Evolutionary conservation across 2,329 filamentous ascomycete genomes (phyloP), one percentile per base, ranked within the genome.

Genomic region (Tolypocladium amazonense): DNA sequence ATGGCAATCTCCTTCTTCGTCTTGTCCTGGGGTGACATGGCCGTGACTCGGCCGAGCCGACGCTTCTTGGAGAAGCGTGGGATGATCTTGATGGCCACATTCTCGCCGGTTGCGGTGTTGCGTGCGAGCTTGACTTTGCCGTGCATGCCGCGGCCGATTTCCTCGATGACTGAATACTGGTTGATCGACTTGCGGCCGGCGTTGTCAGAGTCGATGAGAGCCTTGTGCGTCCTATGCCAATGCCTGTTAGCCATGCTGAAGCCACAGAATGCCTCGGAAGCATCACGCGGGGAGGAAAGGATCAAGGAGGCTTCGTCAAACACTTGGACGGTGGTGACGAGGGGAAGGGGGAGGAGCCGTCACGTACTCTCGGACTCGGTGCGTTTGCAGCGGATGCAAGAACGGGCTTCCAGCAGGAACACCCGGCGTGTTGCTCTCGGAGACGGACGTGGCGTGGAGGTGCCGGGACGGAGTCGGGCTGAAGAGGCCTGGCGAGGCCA

Each of bases 1-100:
- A 99, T 97, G 70, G 94, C 94, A 64, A 99, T 96, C 76, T 99
- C 94, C 71, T 89, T 88, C 77, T 96, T 97, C 60, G 90, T 91
- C 78, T 92, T 93, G 73, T 90, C 88, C 68, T 86, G 82, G 3
- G 82, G 84, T 1, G 83, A 83, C 68, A 77, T 75, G 62, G 84
- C 83, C 1, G 81, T 86, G 59, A 93, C 88, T 70, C 89, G 89
- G 58, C 94, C 94, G n/a, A 99, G 81, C 33, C 93, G 89, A 59
- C 92, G 87, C 67, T 90, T 91, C 77, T 96, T 97, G 58, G 93
- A 96, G 71, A 94, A 96, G 43, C 94, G 87, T 60, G 96, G 91
- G 55, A 99, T 96, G 68, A 99, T 99, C 77, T 99, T 99, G 81
- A 99, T 97, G 60, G 94, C 94, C 4, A 99, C 93, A 70, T 88